Percentiles rank a stretch among this genome's conserved stretches.
Evolutionary conservation across 345 rosid genomes (phyloP).

Genomic region (Arabidopsis arenosa): DNA sequence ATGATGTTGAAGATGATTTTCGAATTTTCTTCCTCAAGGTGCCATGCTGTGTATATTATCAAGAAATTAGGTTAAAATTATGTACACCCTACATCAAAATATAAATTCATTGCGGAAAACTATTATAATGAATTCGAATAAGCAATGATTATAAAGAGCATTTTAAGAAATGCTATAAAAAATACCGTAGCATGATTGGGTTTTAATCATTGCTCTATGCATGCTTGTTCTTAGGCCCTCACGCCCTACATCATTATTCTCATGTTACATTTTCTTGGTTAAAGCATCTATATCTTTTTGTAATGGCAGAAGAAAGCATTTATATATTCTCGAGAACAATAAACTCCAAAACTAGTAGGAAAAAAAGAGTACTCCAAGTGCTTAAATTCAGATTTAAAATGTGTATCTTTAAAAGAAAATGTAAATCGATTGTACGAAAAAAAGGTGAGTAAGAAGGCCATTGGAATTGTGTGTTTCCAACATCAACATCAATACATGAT

Average conservation of each 20-base stretch:
- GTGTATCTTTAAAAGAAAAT: not conserved
- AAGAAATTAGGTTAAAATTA: not conserved
- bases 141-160: constrained; percentile 34
- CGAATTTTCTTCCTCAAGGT: constrained; percentile 22
- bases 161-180: constrained; percentile 22
- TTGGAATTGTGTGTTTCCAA: not conserved
- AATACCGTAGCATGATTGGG: constrained; percentile 39
- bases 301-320: not conserved
- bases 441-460: not conserved
- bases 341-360: too few relatives aligned
- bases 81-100: not conserved
- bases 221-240: constrained; percentile 42
- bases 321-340: not conserved
- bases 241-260: constrained; percentile 41
- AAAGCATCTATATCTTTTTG: constrained; percentile 15
- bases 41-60: constrained; percentile 8
- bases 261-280: constrained; percentile 30
- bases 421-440: not conserved
- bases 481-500: not conserved
- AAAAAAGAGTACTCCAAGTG: not conserved
- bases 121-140: constrained; percentile 7
- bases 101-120: not conserved
- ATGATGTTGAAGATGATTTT: constrained; percentile 15
- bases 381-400: not conserved
- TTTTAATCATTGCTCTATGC: constrained; percentile 43